These are phyloP conservation scores for Thalassiosira mediterranea DNA, from an alignment of 352 stramenopile species.

Conservation along the genomic window DNA sequence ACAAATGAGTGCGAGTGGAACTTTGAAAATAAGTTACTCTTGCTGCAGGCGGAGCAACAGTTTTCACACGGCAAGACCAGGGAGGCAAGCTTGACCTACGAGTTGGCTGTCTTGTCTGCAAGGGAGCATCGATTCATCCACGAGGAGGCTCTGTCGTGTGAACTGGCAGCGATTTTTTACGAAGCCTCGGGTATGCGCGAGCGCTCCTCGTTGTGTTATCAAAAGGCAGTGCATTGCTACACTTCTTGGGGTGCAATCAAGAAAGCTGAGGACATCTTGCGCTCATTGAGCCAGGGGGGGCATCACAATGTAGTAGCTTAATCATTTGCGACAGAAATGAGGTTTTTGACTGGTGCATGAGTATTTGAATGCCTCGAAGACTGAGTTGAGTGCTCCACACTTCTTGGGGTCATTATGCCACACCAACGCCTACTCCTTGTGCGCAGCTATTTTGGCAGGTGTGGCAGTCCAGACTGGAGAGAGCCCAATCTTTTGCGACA, in stretches of 20 bases:
- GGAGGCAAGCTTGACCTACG: slow-evolving; percentile 12
- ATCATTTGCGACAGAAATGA: too few species aligned
- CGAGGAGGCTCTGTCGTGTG: background rate
- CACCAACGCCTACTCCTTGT: too few species aligned
- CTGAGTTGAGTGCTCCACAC: too few species aligned
- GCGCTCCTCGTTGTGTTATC: background rate
- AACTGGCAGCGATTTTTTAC: background rate
- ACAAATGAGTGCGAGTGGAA: slow-evolving; percentile 1
- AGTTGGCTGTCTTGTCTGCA: slow-evolving; percentile 12
- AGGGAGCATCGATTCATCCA: slow-evolving; percentile 6
- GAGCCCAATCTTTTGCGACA: too few species aligned
- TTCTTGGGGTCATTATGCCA: too few species aligned
- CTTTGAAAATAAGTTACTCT: slow-evolving; percentile 5
- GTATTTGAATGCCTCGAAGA: too few species aligned
- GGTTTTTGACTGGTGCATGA: too few species aligned
- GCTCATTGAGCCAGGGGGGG: too few species aligned
- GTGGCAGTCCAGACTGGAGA: too few species aligned
- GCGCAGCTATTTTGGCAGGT: too few species aligned
- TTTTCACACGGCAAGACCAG: slow-evolving; percentile 11
- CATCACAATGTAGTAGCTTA: too few species aligned
- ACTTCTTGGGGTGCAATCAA: background rate
- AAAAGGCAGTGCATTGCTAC: slow-evolving; percentile 3
- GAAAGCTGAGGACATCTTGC: background rate
- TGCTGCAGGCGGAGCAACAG: slow-evolving; percentile 10
- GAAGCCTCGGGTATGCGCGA: background rate